Conservation (phyloP, 345 rosid species). For the Pugionium cornutum region DNA sequence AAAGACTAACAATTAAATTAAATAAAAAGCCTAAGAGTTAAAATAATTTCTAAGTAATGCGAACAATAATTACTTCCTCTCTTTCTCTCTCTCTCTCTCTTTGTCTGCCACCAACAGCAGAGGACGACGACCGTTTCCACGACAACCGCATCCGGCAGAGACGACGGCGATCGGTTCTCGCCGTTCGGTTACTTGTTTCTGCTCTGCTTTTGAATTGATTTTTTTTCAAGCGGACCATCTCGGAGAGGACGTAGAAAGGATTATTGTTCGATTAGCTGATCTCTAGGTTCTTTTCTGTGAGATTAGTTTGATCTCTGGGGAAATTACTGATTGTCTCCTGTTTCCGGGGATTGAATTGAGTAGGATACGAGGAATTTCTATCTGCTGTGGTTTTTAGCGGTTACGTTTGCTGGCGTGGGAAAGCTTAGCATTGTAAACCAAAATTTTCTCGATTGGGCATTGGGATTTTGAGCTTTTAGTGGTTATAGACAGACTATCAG, state of each 20-base stretch:
- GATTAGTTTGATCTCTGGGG: constrained; percentile 30
- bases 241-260: constrained; percentile 24
- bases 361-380: constrained; percentile 25
- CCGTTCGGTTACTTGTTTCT: constrained; percentile 18
- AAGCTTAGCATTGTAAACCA: constrained; percentile 29
- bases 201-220: constrained; percentile 4
- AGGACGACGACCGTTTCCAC: constrained; percentile 44
- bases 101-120: constrained; percentile 39
- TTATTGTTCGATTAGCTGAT: constrained; percentile 34
- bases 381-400: constrained; percentile 19
- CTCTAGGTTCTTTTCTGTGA: constrained; percentile 29
- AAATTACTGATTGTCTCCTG: constrained; percentile 27
- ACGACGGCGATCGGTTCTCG: constrained; percentile 34
- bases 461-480: constrained; percentile 27
- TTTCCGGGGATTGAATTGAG: constrained; percentile 26
- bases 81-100: constrained; percentile 30
- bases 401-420: constrained; percentile 32
- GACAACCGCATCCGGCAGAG: constrained; percentile 27
- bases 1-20: constrained; percentile 22
- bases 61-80: constrained; percentile 34
- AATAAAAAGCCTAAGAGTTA: constrained; percentile 11
- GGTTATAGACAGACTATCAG: constrained; percentile 13
- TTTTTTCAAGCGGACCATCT: not conserved
- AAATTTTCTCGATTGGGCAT: constrained; percentile 16
- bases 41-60: constrained; percentile 31